phyloP scores from a whole-genome alignment of 306 rosid species.

The Carpinus viminea region DNA sequence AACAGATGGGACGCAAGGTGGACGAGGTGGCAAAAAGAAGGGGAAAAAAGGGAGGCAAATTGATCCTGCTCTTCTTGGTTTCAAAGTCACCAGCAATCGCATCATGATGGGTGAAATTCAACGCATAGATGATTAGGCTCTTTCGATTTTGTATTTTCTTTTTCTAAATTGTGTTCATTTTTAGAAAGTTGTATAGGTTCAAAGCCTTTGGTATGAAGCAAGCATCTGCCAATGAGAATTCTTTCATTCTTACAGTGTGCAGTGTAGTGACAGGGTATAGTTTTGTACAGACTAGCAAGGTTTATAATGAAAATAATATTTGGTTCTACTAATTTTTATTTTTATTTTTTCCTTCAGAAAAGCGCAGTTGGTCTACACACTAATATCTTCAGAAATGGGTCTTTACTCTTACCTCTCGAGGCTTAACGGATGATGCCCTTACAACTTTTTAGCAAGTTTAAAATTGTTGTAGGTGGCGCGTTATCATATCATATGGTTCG shows the following conservation, averaged over 20 bases:
- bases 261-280: conserved; percentile 8
- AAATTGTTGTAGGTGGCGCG: no score
- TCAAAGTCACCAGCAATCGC: conserved; percentile 62
- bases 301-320: conserved; percentile 4
- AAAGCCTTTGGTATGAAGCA: conserved; percentile 17
- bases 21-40: conserved; percentile 56
- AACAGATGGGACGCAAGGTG: conserved; percentile 41
- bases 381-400: no score
- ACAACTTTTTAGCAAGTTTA: no score
- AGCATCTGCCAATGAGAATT: conserved; percentile 22
- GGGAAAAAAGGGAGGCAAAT: conserved; percentile 64
- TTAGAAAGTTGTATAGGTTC: conserved; percentile 22
- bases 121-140: conserved; percentile 45
- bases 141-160: background rate
- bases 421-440: no score
- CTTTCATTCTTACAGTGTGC: conserved; percentile 22
- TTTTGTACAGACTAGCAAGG: conserved; percentile 21
- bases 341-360: background rate
- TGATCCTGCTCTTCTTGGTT: conserved; percentile 62
- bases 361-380: no score
- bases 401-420: no score
- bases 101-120: conserved; percentile 70
- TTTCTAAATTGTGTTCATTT: background rate
- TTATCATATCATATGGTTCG: no score
- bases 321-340: background rate